Base-by-base conservation (phyloP, 2,329 filamentous ascomycete genomes). In the Fusarium solani-melongenae region DNA sequence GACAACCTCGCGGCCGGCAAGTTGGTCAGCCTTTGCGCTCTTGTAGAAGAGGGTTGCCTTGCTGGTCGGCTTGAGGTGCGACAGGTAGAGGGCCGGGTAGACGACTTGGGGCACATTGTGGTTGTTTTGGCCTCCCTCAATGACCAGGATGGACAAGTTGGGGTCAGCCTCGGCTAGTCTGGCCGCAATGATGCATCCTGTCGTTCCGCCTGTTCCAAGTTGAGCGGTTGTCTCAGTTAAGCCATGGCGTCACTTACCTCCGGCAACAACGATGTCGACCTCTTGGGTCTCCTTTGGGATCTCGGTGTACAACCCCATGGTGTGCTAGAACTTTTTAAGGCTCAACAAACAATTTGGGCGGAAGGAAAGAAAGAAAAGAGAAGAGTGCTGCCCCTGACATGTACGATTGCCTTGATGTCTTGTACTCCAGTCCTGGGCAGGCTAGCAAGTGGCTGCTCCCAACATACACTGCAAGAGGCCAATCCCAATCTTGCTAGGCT, bases 21-120 rank as follows among this genome's bases (percentile, higher is more conserved):
- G 55, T 12, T 73, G 69, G 1, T 68, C 68, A 6, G 74, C 64
- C 27, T 64, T 72, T 17, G 69, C 68, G 14, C 72, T 63, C 36
- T 75, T 70, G 63, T 78, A 77, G n/a, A 76, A 74, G 8, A 77
- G 62, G 6, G 71, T 68, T 0, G 67, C 75, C 15, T 72, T 74
- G 61, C 64, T 74, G 0, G 60, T 61, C 2, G 76, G 73, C 12
- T 56, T 22, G 0, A 78, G 53, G 41, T 76, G 62, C 15, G 24
- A 53, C 24, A 78, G 62, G 55, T 73, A 76, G 22, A 79, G 61
- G 6, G 68, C 53, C 4, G 33, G 31, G 33, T 56, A 36, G 33
- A 56, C 20, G 22, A 56, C 22, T 5, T 24, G 33, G 14, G 53
- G 33, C 20, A 24, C 53, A 17, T 56, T 34, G 10, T 56, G 22